Evolutionary conservation across 257 asterid genomes (phyloP).

Genomic region (Petunia secreta): DNA sequence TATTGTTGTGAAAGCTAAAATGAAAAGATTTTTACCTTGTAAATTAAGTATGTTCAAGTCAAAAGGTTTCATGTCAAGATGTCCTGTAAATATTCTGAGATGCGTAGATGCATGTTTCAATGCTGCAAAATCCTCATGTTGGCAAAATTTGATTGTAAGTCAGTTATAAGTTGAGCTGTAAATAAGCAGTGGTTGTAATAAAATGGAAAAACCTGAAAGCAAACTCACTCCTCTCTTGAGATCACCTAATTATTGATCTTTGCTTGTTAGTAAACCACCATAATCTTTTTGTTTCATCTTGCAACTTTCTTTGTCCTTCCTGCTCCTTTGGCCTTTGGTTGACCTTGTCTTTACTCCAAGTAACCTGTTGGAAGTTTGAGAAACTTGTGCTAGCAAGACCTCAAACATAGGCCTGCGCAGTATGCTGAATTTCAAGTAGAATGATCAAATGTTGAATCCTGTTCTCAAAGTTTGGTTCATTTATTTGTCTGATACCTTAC

Average conservation of each 20-base stretch:
- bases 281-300: not conserved
- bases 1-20: not conserved
- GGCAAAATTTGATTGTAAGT: not conserved
- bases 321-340: not conserved
- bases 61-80: not conserved
- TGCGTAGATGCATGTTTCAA: not conserved
- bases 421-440: conserved; percentile 12
- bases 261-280: not conserved
- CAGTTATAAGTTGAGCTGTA: not conserved
- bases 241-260: not conserved
- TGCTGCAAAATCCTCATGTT: not conserved
- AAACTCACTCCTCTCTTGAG: conserved; percentile 11
- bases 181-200: conserved; percentile 13
- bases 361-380: not conserved
- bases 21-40: not conserved
- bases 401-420: not conserved
- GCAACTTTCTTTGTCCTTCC: not conserved
- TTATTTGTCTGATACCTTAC: not conserved
- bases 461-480: not conserved
- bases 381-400: not conserved
- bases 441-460: not conserved
- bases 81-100: not conserved
- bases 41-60: not conserved
- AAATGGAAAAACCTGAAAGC: not conserved
- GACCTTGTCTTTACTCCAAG: not conserved